A percentile compares a stretch with the other conserved stretches of the same genome.
Evolutionary conservation across 768 basidiomycete species (phyloP).

Genomic region (Termitomyces sp.): DNA sequence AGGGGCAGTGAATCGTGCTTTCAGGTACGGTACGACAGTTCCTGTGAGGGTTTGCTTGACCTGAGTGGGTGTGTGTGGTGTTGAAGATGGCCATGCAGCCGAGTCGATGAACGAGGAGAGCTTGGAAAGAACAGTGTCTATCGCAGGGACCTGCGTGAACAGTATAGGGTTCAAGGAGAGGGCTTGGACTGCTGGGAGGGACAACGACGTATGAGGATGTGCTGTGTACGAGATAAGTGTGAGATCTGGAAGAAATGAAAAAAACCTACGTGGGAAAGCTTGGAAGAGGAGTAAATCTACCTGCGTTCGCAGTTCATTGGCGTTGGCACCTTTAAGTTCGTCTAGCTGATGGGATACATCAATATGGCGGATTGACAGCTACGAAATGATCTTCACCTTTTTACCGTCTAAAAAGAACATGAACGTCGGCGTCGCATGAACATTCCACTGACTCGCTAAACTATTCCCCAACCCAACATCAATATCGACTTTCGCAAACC

Average conservation of each 20-base stretch:
- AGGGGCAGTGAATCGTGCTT: constrained; percentile 44
- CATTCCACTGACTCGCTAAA: constrained; percentile 60
- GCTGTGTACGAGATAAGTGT: constrained; percentile 37
- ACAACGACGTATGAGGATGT: constrained; percentile 66
- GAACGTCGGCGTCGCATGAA: constrained; percentile 85
- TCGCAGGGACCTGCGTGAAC: constrained; percentile 65
- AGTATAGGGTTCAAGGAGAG: constrained; percentile 74
- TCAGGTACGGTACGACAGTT: constrained; percentile 61
- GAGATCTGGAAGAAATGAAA: not conserved
- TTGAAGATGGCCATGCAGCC: constrained; percentile 30
- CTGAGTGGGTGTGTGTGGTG: constrained; percentile 26
- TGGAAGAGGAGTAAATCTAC: constrained; percentile 71
- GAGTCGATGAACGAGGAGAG: constrained; percentile 59
- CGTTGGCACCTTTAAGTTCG: constrained; percentile 72
- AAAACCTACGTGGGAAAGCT: constrained; percentile 72
- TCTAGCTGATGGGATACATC: constrained; percentile 39
- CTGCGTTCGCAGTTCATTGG: constrained; percentile 65
- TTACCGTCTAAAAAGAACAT: constrained; percentile 78
- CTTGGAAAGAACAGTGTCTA: constrained; percentile 63
- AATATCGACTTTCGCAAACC: constrained; percentile 84
- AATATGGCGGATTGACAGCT: not conserved
- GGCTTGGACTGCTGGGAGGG: constrained; percentile 56
- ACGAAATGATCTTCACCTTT: constrained; percentile 43
- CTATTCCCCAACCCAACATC: constrained; percentile 59
- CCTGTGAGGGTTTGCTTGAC: constrained; percentile 48